These are phyloP conservation scores for Ceratocystis cacaofunesta DNA, from an alignment of 2,329 filamentous ascomycete genomes.

Conservation along the genomic window DNA sequence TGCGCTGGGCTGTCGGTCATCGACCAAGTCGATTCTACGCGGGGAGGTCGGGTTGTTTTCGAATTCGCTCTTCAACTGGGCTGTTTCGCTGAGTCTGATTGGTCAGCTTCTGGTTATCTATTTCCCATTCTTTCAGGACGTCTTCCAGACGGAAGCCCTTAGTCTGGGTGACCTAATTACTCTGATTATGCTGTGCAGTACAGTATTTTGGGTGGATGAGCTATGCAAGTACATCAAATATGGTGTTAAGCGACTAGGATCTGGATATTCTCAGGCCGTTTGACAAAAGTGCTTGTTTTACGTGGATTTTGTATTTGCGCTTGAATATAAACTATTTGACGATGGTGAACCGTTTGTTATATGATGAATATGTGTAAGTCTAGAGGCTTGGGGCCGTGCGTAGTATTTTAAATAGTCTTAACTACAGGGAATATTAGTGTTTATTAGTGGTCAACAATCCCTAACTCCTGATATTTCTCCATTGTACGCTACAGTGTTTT, in stretches of 20 bases:
- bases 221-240: slow-evolving; percentile 63
- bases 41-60: slow-evolving; percentile 72
- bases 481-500: background rate
- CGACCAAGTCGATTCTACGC: slow-evolving; percentile 73
- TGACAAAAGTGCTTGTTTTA: slow-evolving; percentile 8
- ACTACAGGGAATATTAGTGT: background rate
- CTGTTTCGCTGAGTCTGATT: slow-evolving; percentile 67
- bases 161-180: slow-evolving; percentile 57
- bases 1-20: slow-evolving; percentile 79
- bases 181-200: slow-evolving; percentile 63
- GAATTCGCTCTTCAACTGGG: slow-evolving; percentile 94
- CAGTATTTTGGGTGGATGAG: slow-evolving; percentile 93
- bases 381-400: background rate
- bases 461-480: background rate
- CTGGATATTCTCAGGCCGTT: slow-evolving; percentile 32
- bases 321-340: slow-evolving; percentile 4
- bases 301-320: slow-evolving; percentile 5
- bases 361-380: background rate
- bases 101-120: slow-evolving; percentile 90
- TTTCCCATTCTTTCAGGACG: slow-evolving; percentile 78
- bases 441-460: too few relatives aligned
- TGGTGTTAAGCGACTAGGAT: slow-evolving; percentile 40
- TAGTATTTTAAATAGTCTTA: background rate
- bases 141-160: slow-evolving; percentile 91
- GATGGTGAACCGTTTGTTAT: background rate